Evolutionary conservation across 495 filamentous ascomycete genomes (phyloP), one percentile per base, ranked within the genome.

Genomic region (Oidiodendron maius): DNA sequence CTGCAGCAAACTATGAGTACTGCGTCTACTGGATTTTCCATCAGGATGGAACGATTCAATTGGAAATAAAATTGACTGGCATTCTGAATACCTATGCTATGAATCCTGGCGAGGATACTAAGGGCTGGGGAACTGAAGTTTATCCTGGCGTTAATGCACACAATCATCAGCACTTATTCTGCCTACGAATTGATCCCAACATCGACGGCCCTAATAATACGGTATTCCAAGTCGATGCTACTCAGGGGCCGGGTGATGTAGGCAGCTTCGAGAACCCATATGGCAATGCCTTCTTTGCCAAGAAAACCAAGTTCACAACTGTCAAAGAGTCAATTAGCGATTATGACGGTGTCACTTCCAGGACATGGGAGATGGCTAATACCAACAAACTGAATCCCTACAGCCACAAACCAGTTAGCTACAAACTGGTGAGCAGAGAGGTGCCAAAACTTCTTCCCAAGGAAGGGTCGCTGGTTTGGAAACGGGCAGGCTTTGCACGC

Each of bases 1-100:
- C 91, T 1, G 91, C 91, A 8, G 89, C 91, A 41, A 97, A 97
- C 70, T 97, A 97, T 69, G 91, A 97, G 66, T 97, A 97, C 68
- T 91, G 89, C 48, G 83, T 87, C 21, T 86, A 93, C 69, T 96
- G 91, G 88, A 82, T 88, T 58, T 89, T 96, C 72, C 89, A 94
- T 60, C 88, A 91, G 64, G 91, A 96, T 56, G 91, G 89, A 42
- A 94, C 90, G 11, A 80, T 96, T 59, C 89, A 95, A 67, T 83
- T 91, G 38, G 91, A 97, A 68, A 86, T 97, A 67, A 95, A 93
- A 64, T 81, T 96, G 40, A 96, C 91, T 2, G 91, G 91, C 51
- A 95, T 97, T 67, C 69, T 97, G 13, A 96, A 95, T 69, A 97
- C 91, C 12, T 95, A 95, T 60, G 70, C 83, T 48, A 83, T 96